phyloP scores from a whole-genome alignment of 768 basidiomycete species.

The Panellus pusillus region DNA sequence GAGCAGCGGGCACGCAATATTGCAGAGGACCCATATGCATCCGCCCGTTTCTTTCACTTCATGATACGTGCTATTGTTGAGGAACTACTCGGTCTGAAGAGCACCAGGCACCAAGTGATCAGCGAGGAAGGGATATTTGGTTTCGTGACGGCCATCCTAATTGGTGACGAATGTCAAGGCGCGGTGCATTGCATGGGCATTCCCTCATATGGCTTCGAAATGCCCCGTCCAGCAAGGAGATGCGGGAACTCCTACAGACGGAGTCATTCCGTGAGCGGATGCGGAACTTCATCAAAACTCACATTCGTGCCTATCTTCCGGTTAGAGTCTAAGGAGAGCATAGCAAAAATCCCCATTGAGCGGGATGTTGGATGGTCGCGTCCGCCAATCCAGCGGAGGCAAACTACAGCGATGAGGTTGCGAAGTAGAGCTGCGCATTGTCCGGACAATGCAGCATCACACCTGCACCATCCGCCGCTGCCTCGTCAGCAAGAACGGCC shows the following conservation, averaged over 20 bases:
- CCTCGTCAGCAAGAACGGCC: slow-evolving; percentile 23
- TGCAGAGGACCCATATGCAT: slow-evolving; percentile 37
- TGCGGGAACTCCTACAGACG: slow-evolving; percentile 24
- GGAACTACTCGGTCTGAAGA: slow-evolving; percentile 31
- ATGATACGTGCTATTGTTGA: slow-evolving; percentile 31
- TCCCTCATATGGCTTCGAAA: slow-evolving; percentile 33
- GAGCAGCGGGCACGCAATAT: slow-evolving; percentile 29
- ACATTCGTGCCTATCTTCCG: slow-evolving; percentile 34
- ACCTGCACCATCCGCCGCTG: slow-evolving; percentile 29
- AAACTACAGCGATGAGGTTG: slow-evolving; percentile 23
- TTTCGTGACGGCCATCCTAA: too few species aligned
- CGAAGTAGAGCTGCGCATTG: slow-evolving; percentile 28
- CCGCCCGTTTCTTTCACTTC: slow-evolving; percentile 40
- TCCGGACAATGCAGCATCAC: slow-evolving; percentile 31
- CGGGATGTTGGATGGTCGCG: slow-evolving; percentile 33
- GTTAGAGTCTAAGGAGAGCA: slow-evolving; percentile 24
- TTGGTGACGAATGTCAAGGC: too few species aligned
- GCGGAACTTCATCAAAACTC: slow-evolving; percentile 30
- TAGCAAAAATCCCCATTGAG: slow-evolving; percentile 26
- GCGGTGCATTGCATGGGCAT: slow-evolving; percentile 38
- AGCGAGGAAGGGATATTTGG: slow-evolving; percentile 33
- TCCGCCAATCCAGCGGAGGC: slow-evolving; percentile 29
- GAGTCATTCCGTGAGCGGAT: slow-evolving; percentile 31
- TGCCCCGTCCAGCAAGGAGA: slow-evolving; percentile 30
- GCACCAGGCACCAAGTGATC: slow-evolving; percentile 25